Base-by-base conservation (phyloP, 805 yeast genomes). In the Sugiyamaella marilandica region DNA sequence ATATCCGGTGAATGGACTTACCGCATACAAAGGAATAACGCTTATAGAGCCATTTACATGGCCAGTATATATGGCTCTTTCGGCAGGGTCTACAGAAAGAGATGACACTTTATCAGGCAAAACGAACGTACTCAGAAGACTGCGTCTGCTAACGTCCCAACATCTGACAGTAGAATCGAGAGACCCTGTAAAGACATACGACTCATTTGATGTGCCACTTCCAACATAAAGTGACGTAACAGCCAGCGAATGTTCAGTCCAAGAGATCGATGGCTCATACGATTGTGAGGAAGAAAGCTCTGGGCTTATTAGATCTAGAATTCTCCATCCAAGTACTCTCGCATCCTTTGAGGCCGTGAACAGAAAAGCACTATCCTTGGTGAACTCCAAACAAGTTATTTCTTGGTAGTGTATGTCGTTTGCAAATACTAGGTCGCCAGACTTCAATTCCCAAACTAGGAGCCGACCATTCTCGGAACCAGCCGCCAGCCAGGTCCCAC, bases 331-430 rank as follows among this genome's bases (percentile, higher is more conserved):
- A 24, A 84, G 74, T 13, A 85, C 77, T 56, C 97, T 75, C 1
- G 96, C 82, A 71, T 92, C 99, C 41, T 75, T 76, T 59, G 95
- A 88, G n/a, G 85, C 87, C 3, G 91, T 79, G 5, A 86, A 76
- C 41, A 92, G 64, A 52, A 79, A 83, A 19, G 82, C 78, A 1
- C 84, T 85, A 63, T 89, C 86, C 10, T 70, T 57, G 0, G 86
- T 71, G 61, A 86, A 81, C 57, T 74, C 75, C 34, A 92, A 65
- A 32, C 74, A 75, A 0, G 84, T 76, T 7, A 89, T 77, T 5
- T 77, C 74, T 69, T 92, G 97, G 67, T 88, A 92, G 70, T 92
- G 98, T 0, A 88, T 84, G 48, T 87, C 91, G 62, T 81, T 82
- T 2, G 82, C 95, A 45, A 79, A 74, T 21, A 91, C 63, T 45